These are phyloP conservation scores for Russula lepida DNA, from an alignment of 768 basidiomycete genomes.

Conservation along the genomic window DNA sequence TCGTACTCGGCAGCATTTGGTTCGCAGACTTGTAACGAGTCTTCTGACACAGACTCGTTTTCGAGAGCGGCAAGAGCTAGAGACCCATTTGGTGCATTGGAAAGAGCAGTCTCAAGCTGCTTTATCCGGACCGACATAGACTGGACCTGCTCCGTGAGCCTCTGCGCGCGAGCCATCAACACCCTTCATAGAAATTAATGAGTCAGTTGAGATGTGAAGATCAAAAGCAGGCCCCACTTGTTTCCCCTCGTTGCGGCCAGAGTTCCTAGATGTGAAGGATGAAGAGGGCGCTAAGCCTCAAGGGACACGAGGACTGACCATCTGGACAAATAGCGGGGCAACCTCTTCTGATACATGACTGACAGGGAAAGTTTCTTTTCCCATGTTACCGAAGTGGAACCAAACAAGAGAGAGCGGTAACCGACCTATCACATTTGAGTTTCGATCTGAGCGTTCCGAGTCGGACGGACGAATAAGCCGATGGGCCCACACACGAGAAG, in stretches of 20 bases:
- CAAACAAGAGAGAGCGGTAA: not conserved
- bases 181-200: constrained; percentile 30
- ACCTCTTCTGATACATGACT: constrained; percentile 47
- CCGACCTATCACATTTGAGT: constrained; percentile 44
- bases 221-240: constrained; percentile 32
- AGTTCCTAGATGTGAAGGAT: constrained; percentile 29
- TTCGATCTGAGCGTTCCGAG: constrained; percentile 34
- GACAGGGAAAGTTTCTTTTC: constrained; percentile 44
- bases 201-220: not conserved
- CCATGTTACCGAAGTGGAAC: too few species aligned
- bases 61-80: constrained; percentile 19
- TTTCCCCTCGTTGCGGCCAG: constrained; percentile 49
- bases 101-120: constrained; percentile 39
- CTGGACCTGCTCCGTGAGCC: constrained; percentile 41
- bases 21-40: not conserved
- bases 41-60: constrained; percentile 8
- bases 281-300: not conserved
- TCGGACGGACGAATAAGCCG: not conserved
- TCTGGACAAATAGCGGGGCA: constrained; percentile 46
- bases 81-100: constrained; percentile 23
- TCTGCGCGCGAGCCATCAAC: constrained; percentile 43
- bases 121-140: constrained; percentile 34
- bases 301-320: constrained; percentile 26
- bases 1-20: constrained; percentile 4
- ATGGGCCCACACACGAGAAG: too few species aligned